Conservation (phyloP, 2,329 filamentous ascomycete species). For the Penicillium sp. region DNA sequence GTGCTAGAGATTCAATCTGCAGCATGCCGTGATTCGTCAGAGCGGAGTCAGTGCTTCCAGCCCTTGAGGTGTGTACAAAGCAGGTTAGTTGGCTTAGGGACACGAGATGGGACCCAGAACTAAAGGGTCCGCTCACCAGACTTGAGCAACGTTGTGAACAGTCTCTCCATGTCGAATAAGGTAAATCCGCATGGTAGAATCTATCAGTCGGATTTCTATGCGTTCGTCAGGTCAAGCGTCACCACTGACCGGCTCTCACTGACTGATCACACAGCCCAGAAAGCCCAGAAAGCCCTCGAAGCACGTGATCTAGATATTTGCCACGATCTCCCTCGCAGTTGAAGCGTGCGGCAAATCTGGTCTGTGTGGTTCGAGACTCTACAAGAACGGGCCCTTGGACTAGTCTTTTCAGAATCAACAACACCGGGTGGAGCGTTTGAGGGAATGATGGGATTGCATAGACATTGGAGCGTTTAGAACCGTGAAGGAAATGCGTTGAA, state of each 20-base stretch:
- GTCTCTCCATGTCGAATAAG: constrained; percentile 85
- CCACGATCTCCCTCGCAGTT: no score
- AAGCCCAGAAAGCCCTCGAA: background rate
- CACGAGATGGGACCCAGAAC: no score
- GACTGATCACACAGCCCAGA: background rate
- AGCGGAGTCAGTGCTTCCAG: constrained; percentile 71
- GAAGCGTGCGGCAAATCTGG: no score
- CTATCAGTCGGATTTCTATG: background rate
- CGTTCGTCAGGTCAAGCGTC: background rate
- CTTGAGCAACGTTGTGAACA: constrained; percentile 75
- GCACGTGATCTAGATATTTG: no score
- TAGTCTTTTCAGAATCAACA: background rate
- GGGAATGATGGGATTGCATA: constrained; percentile 24
- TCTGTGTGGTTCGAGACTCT: no score
- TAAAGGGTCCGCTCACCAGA: constrained; percentile 55
- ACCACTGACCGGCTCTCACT: background rate
- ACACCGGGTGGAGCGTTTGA: constrained; percentile 15
- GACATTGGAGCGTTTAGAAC: constrained; percentile 29
- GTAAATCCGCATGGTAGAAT: constrained; percentile 54
- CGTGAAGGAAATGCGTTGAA: constrained; percentile 26
- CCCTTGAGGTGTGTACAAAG: constrained; percentile 43
- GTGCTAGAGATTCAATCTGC: constrained; percentile 66
- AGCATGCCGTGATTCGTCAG: constrained; percentile 76
- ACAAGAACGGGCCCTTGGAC: no score
- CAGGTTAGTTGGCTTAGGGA: no score